Percentiles rank a stretch among this genome's conserved stretches.
Evolutionary conservation across 805 yeast species (phyloP).

Genomic region (Lachancea nothofagi): DNA sequence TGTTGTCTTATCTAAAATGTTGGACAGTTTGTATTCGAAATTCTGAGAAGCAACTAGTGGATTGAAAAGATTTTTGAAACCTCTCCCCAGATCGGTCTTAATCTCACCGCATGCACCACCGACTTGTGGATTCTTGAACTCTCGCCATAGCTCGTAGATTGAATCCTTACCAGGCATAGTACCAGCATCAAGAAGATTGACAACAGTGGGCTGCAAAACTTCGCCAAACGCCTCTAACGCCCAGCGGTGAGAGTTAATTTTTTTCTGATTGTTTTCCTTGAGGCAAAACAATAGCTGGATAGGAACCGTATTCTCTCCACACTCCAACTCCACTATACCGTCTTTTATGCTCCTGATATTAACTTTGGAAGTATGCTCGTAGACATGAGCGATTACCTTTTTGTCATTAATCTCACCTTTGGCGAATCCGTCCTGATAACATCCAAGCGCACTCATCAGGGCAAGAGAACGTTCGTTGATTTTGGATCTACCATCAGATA

Average conservation of each 20-base stretch:
- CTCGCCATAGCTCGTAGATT: conserved; percentile 83
- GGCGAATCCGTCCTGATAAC: conserved; percentile 93
- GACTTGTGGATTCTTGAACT: conserved; percentile 70
- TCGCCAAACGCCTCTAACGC: conserved; percentile 90
- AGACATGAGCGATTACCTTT: conserved; percentile 78
- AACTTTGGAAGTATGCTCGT: conserved; percentile 89
- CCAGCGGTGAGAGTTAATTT: conserved; percentile 96
- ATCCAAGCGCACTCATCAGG: conserved; percentile 78
- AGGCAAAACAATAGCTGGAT: conserved; percentile 84
- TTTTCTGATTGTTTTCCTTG: conserved; percentile 82
- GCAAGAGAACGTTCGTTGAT: conserved; percentile 75
- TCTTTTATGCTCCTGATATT: conserved; percentile 67
- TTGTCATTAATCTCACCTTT: conserved; percentile 81
- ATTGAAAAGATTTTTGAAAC: conserved; percentile 52
- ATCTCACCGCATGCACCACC: conserved; percentile 99
- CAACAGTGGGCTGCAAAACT: conserved; percentile 71
- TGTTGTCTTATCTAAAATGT: conserved; percentile 91
- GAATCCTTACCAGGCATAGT: conserved; percentile 85
- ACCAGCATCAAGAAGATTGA: conserved; percentile 87
- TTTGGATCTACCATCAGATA: conserved; percentile 87
- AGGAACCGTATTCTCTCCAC: conserved; percentile 55
- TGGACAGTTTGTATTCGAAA: conserved; percentile 93
- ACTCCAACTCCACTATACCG: conserved; percentile 53
- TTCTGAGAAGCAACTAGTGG: conserved; percentile 96
- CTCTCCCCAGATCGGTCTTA: conserved; percentile 71